Evolutionary conservation across 2,329 filamentous ascomycete genomes (phyloP).

Genomic region (Cladosporium sp.): DNA sequence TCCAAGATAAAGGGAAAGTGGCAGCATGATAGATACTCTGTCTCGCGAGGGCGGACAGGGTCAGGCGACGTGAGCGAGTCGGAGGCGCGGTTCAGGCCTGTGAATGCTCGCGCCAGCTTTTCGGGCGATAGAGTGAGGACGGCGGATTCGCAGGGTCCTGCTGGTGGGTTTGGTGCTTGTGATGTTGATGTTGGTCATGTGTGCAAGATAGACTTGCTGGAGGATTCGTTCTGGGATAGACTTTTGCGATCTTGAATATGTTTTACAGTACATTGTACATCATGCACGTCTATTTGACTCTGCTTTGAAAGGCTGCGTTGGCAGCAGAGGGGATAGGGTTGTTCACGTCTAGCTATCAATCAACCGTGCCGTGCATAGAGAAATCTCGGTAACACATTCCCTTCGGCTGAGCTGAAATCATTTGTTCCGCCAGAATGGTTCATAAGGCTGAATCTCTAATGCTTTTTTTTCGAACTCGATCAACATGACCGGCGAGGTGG

Average conservation of each 20-base stretch:
- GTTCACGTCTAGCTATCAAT: too few relatives aligned
- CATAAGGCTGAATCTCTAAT: too few relatives aligned
- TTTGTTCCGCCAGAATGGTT: too few relatives aligned
- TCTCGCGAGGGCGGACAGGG: background rate
- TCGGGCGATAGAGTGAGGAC: background rate
- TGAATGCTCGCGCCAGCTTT: background rate
- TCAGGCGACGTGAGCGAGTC: conserved; percentile 6
- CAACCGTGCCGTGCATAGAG: too few relatives aligned
- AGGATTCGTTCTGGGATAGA: conserved; percentile 6
- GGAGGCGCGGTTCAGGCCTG: conserved; percentile 8
- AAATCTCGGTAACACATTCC: too few relatives aligned
- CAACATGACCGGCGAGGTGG: too few relatives aligned
- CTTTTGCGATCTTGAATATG: conserved; percentile 1
- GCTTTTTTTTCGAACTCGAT: too few relatives aligned
- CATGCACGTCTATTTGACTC: too few relatives aligned
- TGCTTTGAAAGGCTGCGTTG: too few relatives aligned
- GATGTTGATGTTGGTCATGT: conserved; percentile 1
- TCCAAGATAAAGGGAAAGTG: conserved; percentile 3
- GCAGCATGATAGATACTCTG: background rate
- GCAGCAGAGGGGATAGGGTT: too few relatives aligned
- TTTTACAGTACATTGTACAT: background rate
- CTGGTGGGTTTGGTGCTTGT: background rate
- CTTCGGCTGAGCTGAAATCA: too few relatives aligned
- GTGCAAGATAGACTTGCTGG: conserved; percentile 6
- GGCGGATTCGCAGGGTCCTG: background rate